Conservation (phyloP, 2,329 filamentous ascomycete genomes). For the Penicillium hesseltinei region DNA sequence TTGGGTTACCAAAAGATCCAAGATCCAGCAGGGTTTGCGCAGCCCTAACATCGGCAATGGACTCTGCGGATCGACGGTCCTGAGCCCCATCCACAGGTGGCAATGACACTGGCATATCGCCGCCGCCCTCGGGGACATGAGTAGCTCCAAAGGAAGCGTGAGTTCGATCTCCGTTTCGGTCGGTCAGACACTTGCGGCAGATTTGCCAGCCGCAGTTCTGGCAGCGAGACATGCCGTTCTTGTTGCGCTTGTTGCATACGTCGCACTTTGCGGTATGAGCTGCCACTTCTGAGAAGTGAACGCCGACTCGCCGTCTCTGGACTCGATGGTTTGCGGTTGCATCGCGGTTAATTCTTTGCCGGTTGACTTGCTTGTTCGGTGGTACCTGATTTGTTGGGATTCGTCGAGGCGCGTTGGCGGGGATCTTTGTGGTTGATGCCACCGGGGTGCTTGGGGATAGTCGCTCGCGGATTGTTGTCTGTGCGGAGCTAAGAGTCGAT, state of each 20-base stretch:
- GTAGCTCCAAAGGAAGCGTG: constrained; percentile 7
- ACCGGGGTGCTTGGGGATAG: background rate
- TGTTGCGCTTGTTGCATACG: constrained; percentile 14
- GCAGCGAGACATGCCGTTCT: constrained; percentile 15
- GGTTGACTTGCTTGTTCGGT: background rate
- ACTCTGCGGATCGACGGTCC: background rate
- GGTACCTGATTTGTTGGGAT: background rate
- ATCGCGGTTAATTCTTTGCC: background rate
- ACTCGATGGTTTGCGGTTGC: background rate
- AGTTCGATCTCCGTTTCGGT: constrained; percentile 6
- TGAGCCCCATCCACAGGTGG: background rate
- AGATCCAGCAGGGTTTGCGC: background rate
- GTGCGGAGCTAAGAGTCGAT: background rate
- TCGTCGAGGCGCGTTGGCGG: background rate
- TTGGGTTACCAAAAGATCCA: background rate
- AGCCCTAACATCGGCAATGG: background rate
- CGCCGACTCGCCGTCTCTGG: constrained; percentile 3
- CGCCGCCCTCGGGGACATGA: constrained; percentile 1
- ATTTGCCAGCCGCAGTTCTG: constrained; percentile 16
- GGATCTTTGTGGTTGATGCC: background rate
- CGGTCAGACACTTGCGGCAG: constrained; percentile 10
- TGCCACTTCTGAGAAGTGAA: constrained; percentile 13
- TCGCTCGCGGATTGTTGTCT: background rate
- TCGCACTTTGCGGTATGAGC: constrained; percentile 19
- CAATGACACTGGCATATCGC: background rate